Conservation (phyloP, 129 eudicot genomes). For the Flaveria sonorensis region DNA sequence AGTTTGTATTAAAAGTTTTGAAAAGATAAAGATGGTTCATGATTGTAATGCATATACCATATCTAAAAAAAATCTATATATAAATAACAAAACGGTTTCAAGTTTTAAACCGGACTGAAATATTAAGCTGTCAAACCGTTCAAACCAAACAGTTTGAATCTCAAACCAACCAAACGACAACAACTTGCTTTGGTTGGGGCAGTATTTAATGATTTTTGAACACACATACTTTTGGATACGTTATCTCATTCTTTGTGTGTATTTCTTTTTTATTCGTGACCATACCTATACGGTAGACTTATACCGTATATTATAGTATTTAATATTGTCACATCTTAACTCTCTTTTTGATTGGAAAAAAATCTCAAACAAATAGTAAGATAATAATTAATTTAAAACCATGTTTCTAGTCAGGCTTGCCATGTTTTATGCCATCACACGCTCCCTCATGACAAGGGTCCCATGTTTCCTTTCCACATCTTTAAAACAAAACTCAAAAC, state of each 20-base stretch:
- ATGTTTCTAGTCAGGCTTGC: constrained; percentile 9
- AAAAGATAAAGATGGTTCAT: background rate
- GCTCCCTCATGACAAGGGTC: constrained; percentile 28
- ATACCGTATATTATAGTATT: too few species aligned
- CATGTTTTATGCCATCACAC: constrained; percentile 7
- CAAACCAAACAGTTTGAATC: too few species aligned
- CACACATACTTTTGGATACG: background rate
- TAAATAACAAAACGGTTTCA: too few species aligned
- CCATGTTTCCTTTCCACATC: constrained; percentile 26
- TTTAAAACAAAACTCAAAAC: constrained; percentile 11
- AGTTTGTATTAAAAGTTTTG: background rate
- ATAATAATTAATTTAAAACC: background rate
- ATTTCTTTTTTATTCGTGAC: background rate
- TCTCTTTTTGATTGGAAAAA: background rate
- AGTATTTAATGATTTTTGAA: too few species aligned
- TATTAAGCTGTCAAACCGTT: too few species aligned
- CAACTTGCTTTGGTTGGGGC: too few species aligned
- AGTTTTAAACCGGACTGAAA: too few species aligned
- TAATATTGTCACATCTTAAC: background rate
- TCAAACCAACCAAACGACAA: too few species aligned
- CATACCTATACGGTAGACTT: background rate
- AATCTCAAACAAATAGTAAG: background rate
- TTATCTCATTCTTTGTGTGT: background rate
- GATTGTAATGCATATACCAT: too few species aligned
- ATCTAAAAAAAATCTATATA: background rate